These are phyloP conservation scores for Malassezia furfur DNA, from an alignment of 1,284 basidiomycete genomes.

Conservation along the genomic window DNA sequence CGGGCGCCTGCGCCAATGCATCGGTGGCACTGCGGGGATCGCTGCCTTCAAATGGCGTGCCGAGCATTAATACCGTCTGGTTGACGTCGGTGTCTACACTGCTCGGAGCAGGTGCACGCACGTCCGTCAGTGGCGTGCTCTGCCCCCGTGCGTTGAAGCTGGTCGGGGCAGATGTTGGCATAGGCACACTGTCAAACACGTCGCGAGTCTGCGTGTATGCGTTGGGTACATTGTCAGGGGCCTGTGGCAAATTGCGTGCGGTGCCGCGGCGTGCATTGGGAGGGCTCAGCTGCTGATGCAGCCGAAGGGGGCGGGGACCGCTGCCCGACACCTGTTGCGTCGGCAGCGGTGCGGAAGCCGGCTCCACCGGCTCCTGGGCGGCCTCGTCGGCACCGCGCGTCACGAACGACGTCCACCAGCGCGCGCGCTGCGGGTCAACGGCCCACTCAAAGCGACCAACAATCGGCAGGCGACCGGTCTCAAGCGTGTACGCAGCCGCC, in stretches of 20 bases:
- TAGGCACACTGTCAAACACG: neutral
- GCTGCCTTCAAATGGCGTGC: neutral
- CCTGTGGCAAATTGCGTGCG: neutral
- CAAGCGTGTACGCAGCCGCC: slow-evolving; percentile 6
- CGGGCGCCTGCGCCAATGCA: neutral
- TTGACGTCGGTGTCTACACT: neutral
- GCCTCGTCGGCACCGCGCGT: neutral
- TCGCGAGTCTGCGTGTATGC: neutral
- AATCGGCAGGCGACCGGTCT: slow-evolving; percentile 30
- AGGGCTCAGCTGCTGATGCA: neutral
- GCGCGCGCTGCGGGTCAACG: slow-evolving; percentile 33
- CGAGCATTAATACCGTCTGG: neutral
- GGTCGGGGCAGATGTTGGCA: neutral
- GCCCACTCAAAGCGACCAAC: slow-evolving; percentile 42
- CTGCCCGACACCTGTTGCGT: neutral
- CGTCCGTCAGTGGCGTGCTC: neutral
- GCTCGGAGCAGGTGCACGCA: neutral
- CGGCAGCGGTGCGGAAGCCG: neutral
- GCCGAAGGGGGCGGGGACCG: slow-evolving; percentile 8
- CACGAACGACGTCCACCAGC: slow-evolving; percentile 30
- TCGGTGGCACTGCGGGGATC: neutral
- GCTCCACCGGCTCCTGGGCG: neutral
- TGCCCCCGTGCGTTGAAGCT: neutral
- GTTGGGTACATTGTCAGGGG: neutral
- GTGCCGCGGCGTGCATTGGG: neutral